Conservation (phyloP, 2,329 filamentous ascomycete genomes). For the Eutypa lata region DNA sequence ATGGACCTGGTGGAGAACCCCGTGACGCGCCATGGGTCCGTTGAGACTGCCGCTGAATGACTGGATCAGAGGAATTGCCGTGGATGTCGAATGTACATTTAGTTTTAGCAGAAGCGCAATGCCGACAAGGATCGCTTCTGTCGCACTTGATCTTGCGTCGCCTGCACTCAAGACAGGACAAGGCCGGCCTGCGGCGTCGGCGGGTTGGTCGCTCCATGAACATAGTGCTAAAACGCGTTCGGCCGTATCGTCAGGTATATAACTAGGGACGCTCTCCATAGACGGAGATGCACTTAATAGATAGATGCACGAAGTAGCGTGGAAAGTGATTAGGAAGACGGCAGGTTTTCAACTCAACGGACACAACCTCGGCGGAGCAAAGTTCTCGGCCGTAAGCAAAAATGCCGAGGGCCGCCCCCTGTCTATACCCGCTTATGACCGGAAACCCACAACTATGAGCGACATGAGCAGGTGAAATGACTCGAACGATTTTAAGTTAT, state of each 20-base stretch:
- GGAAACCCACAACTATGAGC: too few species aligned
- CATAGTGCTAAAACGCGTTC: constrained; percentile 7
- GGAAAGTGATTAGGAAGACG: too few species aligned
- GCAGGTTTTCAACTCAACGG: too few species aligned
- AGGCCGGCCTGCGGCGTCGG: constrained; percentile 31
- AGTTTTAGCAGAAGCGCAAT: constrained; percentile 30
- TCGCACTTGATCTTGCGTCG: constrained; percentile 45
- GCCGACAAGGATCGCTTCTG: constrained; percentile 36
- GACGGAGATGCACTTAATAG: too few species aligned
- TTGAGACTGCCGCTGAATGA: background rate
- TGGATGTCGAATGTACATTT: constrained; percentile 29
- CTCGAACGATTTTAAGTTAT: too few species aligned
- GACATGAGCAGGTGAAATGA: too few species aligned
- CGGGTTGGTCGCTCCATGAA: constrained; percentile 18
- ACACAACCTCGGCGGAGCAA: too few species aligned
- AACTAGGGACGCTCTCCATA: background rate
- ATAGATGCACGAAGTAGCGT: too few species aligned
- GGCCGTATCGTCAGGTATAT: constrained; percentile 3
- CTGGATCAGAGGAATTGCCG: constrained; percentile 4
- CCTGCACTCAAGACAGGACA: constrained; percentile 42
- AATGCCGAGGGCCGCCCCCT: too few species aligned
- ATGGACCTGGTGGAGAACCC: constrained; percentile 6
- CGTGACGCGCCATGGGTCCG: background rate
- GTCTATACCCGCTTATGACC: too few species aligned
- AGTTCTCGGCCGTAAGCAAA: too few species aligned